Evolutionary conservation across 805 yeast species (phyloP).

Genomic region (Suhomyces sp.): DNA sequence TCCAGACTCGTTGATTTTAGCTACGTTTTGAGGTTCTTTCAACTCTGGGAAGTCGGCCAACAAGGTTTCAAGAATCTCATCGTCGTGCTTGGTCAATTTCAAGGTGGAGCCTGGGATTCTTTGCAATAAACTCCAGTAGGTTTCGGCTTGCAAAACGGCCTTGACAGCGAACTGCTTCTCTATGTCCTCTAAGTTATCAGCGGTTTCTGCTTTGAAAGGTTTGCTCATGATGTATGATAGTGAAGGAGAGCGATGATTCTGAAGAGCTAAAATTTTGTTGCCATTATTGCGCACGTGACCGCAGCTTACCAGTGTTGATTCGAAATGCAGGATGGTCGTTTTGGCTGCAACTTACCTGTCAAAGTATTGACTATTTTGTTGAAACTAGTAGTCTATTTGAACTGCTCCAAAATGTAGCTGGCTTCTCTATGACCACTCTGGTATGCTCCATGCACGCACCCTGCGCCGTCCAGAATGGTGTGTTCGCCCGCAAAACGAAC

Average conservation of each 20-base stretch:
- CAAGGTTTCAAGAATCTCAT: slow-evolving; percentile 61
- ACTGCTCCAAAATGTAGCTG: slow-evolving; percentile 24
- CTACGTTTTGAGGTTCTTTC: slow-evolving; percentile 54
- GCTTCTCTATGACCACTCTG: slow-evolving; percentile 65
- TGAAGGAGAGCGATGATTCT: not conserved
- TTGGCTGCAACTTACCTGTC: not conserved
- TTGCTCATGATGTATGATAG: slow-evolving; percentile 27
- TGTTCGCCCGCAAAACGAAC: slow-evolving; percentile 92
- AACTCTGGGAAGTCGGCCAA: slow-evolving; percentile 86
- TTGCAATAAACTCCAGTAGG: slow-evolving; percentile 81
- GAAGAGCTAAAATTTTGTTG: slow-evolving; percentile 1
- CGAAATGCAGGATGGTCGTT: not conserved
- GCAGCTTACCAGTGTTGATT: not conserved
- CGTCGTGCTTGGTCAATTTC: slow-evolving; percentile 68
- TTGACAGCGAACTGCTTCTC: slow-evolving; percentile 97
- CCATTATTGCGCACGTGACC: not conserved
- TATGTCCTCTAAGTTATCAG: slow-evolving; percentile 92
- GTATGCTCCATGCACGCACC: slow-evolving; percentile 92
- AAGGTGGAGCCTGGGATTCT: slow-evolving; percentile 77
- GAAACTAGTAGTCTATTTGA: too few species aligned
- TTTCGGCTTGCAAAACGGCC: slow-evolving; percentile 93
- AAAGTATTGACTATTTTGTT: too few species aligned
- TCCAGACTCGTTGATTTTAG: slow-evolving; percentile 65
- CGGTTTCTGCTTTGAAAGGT: slow-evolving; percentile 77
- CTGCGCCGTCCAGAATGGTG: slow-evolving; percentile 80